phyloP scores from a whole-genome alignment of 345 rosid genomes.

The Kandelia obovata region DNA sequence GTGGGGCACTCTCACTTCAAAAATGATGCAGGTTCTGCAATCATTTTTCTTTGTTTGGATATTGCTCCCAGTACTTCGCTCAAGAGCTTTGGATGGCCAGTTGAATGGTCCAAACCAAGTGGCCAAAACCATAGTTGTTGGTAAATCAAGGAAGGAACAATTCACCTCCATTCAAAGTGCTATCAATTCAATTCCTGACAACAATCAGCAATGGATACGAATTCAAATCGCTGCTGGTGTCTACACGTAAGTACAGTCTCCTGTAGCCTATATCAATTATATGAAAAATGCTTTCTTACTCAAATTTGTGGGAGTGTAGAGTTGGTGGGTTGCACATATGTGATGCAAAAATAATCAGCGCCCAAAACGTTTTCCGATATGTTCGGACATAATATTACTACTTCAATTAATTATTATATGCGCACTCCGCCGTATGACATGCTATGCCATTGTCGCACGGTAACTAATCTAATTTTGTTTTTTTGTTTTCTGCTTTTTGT shows the following conservation, averaged over 20 bases:
- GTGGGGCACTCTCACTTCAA: not conserved
- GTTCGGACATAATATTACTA: too few species aligned
- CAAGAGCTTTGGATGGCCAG: conserved; percentile 8
- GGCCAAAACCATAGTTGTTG: conserved; percentile 8
- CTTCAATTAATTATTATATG: too few species aligned
- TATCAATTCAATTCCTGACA: conserved; percentile 17
- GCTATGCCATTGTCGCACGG: too few species aligned
- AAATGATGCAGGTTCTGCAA: not conserved
- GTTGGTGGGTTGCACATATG: too few species aligned
- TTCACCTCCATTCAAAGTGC: conserved; percentile 29
- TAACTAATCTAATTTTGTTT: not conserved
- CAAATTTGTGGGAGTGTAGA: too few species aligned
- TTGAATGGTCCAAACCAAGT: not conserved
- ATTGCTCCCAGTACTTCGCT: too few species aligned
- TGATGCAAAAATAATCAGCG: too few species aligned
- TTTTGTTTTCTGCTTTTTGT: not conserved
- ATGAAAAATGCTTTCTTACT: too few species aligned
- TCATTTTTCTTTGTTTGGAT: too few species aligned
- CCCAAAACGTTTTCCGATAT: too few species aligned
- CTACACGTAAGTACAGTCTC: not conserved
- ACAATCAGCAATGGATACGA: conserved; percentile 9
- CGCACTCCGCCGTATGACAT: too few species aligned
- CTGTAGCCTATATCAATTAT: not conserved
- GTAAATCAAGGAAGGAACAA: conserved; percentile 9
- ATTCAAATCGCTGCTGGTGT: conserved; percentile 13